Conservation (phyloP, 768 basidiomycete genomes). For the Russula dissimulans region DNA sequence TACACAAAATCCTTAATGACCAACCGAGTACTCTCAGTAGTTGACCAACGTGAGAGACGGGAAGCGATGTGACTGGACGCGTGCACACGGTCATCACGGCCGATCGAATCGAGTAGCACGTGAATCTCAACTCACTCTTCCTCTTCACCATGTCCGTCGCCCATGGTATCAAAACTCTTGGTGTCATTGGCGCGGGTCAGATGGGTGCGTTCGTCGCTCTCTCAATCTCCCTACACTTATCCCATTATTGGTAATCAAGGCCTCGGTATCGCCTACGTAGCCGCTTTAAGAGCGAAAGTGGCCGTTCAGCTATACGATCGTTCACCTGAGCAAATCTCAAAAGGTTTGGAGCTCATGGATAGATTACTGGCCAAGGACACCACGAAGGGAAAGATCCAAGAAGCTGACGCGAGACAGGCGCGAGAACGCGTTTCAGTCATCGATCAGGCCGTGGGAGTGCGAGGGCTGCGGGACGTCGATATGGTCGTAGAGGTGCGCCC, state of each 20-base stretch:
- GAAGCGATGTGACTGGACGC: not conserved
- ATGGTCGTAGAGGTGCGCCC: slow-evolving; percentile 77
- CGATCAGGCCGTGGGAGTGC: slow-evolving; percentile 38
- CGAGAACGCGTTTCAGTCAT: slow-evolving; percentile 55
- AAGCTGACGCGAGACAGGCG: slow-evolving; percentile 65
- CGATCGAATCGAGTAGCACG: too few species aligned
- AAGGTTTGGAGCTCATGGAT: slow-evolving; percentile 67
- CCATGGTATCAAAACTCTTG: slow-evolving; percentile 68
- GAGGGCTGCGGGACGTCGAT: slow-evolving; percentile 67
- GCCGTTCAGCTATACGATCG: slow-evolving; percentile 81
- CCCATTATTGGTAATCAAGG: slow-evolving; percentile 32
- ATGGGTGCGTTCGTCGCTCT: slow-evolving; percentile 38
- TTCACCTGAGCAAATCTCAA: slow-evolving; percentile 61
- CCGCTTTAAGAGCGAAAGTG: slow-evolving; percentile 77
- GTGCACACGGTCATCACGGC: too few species aligned
- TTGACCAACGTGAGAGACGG: not conserved
- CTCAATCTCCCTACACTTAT: not conserved
- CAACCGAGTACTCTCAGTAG: too few species aligned
- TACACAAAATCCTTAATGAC: too few species aligned
- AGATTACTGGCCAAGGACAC: slow-evolving; percentile 85
- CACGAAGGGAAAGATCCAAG: slow-evolving; percentile 63
- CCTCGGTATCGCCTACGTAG: slow-evolving; percentile 83
- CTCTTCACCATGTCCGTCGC: slow-evolving; percentile 39
- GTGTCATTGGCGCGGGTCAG: slow-evolving; percentile 76
- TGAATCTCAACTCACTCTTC: not conserved